phyloP scores from a whole-genome alignment of 148 eudicot genomes.

The Camellia granthamiana region DNA sequence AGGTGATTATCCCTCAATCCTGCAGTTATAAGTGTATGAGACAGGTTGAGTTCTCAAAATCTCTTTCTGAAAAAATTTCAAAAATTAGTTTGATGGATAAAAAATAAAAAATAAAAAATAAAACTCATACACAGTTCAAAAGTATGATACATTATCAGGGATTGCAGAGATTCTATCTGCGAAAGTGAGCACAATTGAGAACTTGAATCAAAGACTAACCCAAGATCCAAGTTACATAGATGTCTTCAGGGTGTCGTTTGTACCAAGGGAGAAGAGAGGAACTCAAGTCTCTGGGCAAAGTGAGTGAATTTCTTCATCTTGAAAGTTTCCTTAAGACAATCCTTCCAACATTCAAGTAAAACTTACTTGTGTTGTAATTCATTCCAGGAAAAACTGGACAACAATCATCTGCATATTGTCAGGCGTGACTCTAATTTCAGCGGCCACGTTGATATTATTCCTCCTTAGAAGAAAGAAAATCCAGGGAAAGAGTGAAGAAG shows the following conservation, averaged over 20 bases:
- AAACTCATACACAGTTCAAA: slow-evolving; percentile 3
- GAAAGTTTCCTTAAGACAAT: background rate
- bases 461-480: background rate
- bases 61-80: too few relatives aligned
- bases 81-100: too few relatives aligned
- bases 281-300: background rate
- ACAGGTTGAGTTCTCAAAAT: too few relatives aligned
- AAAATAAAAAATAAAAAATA: background rate
- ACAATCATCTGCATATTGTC: background rate
- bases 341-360: too few relatives aligned
- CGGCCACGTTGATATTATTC: background rate
- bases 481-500: background rate
- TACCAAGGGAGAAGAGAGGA: background rate
- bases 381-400: background rate
- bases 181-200: background rate
- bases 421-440: background rate
- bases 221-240: background rate
- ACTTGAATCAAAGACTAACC: background rate
- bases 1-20: too few relatives aligned
- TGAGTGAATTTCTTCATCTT: background rate
- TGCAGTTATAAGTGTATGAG: too few relatives aligned
- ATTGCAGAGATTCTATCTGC: slow-evolving; percentile 1
- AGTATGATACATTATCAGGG: background rate
- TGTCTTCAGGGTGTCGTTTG: slow-evolving; percentile 5
- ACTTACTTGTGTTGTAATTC: too few relatives aligned